These are phyloP conservation scores for Rhizopogon vinicolor DNA, from an alignment of 768 basidiomycete genomes.

Conservation along the genomic window DNA sequence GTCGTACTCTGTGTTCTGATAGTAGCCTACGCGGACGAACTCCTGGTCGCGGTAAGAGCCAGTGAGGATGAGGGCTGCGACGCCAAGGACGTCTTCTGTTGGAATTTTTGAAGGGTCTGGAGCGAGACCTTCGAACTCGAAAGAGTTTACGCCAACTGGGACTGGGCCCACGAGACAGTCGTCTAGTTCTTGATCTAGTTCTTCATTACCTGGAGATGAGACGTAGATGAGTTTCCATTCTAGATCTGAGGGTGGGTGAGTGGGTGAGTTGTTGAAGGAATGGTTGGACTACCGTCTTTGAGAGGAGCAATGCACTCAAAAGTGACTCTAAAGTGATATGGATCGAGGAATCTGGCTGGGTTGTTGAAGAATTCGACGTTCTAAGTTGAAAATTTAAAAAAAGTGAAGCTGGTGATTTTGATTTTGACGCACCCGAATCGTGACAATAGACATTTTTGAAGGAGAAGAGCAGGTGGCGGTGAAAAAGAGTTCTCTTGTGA, in stretches of 20 bases:
- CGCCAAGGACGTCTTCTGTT: slow-evolving; percentile 86
- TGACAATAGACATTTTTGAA: slow-evolving; percentile 58
- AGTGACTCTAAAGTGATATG: slow-evolving; percentile 90
- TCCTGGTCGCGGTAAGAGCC: slow-evolving; percentile 96
- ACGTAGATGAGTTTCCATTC: slow-evolving; percentile 99
- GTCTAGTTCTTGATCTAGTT: slow-evolving; percentile 95
- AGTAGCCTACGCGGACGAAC: slow-evolving; percentile 99
- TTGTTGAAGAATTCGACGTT: slow-evolving; percentile 91
- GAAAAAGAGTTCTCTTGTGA: neutral
- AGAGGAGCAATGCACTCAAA: slow-evolving; percentile 95
- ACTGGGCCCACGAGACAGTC: slow-evolving; percentile 97
- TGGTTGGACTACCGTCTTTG: slow-evolving; percentile 60
- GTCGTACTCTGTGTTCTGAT: slow-evolving; percentile 98
- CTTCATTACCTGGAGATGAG: slow-evolving; percentile 86
- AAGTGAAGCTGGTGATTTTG: neutral
- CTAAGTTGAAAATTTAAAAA: slow-evolving; percentile 28
- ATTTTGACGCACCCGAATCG: slow-evolving; percentile 50
- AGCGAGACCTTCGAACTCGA: slow-evolving; percentile 89
- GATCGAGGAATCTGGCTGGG: slow-evolving; percentile 86
- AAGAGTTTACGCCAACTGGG: slow-evolving; percentile 94
- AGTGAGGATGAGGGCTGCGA: slow-evolving; percentile 94
- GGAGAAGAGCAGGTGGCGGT: slow-evolving; percentile 5
- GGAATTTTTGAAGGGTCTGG: slow-evolving; percentile 86
- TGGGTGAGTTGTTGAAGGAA: slow-evolving; percentile 6
- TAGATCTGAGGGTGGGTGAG: slow-evolving; percentile 54